phyloP scores from a whole-genome alignment of 1,139 yeast species.

The Saccharomyces hybrid region DNA sequence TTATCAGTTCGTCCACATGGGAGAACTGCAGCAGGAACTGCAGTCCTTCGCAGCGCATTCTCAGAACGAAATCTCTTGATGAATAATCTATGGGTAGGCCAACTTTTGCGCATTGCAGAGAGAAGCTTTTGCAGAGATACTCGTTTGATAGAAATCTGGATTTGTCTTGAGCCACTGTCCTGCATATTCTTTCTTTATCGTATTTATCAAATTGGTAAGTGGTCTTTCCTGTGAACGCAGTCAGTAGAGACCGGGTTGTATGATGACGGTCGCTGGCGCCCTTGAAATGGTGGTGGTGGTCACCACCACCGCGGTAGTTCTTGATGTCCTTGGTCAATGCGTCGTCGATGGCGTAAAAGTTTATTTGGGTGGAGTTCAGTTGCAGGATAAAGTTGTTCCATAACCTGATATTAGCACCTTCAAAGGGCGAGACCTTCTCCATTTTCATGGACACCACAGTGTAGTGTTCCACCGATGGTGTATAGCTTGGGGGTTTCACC shows the following conservation, averaged over 20 bases:
- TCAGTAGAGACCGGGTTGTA: neutral
- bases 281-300: slow-evolving; percentile 7
- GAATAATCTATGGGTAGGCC: slow-evolving; percentile 64
- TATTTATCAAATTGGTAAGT: slow-evolving; percentile 18
- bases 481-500: slow-evolving; percentile 44
- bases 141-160: slow-evolving; percentile 29
- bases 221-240: slow-evolving; percentile 9
- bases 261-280: slow-evolving; percentile 9
- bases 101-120: slow-evolving; percentile 57
- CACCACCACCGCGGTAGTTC: slow-evolving; percentile 19
- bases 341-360: slow-evolving; percentile 42
- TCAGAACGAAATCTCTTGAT: slow-evolving; percentile 37
- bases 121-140: slow-evolving; percentile 45
- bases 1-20: slow-evolving; percentile 49
- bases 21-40: slow-evolving; percentile 54
- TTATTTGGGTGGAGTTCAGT: slow-evolving; percentile 65
- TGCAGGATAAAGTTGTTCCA: slow-evolving; percentile 60
- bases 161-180: slow-evolving; percentile 25
- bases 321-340: slow-evolving; percentile 16
- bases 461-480: slow-evolving; percentile 52
- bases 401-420: slow-evolving; percentile 49
- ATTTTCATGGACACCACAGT: slow-evolving; percentile 48
- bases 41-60: slow-evolving; percentile 59
- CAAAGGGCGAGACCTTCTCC: slow-evolving; percentile 65
- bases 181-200: slow-evolving; percentile 29